Evolutionary conservation across 768 basidiomycete genomes (phyloP), one percentile per base, ranked within the genome.

Genomic region (Arthromyces matolae): DNA sequence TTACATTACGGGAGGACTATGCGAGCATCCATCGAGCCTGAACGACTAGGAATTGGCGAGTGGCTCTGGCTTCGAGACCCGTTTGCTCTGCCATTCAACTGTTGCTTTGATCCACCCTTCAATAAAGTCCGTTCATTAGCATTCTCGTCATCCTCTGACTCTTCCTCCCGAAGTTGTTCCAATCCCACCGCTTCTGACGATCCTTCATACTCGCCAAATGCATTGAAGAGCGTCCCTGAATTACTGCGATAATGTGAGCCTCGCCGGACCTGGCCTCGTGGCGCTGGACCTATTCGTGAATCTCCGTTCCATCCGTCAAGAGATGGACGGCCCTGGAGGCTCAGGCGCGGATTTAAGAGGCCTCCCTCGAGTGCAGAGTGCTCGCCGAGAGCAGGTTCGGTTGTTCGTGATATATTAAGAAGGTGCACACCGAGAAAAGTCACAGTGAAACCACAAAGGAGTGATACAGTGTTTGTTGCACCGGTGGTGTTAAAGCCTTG

Each of bases 381-480:
- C 20, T 69, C 68, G 43, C 72, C 67, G 5, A 73, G 64, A 3
- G 69, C 67, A 12, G 69, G 63, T 20, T 81, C 75, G 0, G 80
- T 69, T 42, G 70, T 69, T 19, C 89, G 84, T 3, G 90, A 90
- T 52, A 89, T 62, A 65, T 92, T 90, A 59, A 96, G 81, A 32
- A 96, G 79, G 67, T 96, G 90, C n/a, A 99, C 96, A 28, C 96
- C 96, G 52, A 96, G 78, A 73, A 96, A 98, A 42, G 92, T 99
- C 58, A 91, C 82, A 57, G 86, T 71, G 67, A 98, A 95, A 35
- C 96, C 96, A 41, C 83, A 79, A 47, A 98, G 71, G 24, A 99
- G 83, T 2, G 93, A 94, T 24, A 94, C 59, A 25, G 90, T 92
- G 63, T 92, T 89, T 19, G 80, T 78, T 10, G 80, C 84, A 50